These are phyloP conservation scores for Metschnikowia drakensbergensis DNA, from an alignment of 805 yeast genomes.

Conservation along the genomic window DNA sequence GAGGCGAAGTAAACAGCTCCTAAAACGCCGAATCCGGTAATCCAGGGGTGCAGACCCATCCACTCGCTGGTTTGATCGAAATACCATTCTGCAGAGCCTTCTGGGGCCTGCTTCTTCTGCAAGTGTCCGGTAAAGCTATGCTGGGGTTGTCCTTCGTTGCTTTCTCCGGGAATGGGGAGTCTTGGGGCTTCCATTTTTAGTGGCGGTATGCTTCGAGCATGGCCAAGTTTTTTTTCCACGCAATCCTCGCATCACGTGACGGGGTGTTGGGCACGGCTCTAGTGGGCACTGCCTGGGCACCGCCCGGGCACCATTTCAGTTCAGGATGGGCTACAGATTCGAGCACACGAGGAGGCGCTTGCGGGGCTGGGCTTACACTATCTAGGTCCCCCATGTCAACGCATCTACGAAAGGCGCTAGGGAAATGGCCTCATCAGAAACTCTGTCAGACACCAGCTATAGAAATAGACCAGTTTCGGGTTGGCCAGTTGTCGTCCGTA, in stretches of 20 bases:
- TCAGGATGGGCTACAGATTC: too few relatives aligned
- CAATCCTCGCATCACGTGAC: neutral
- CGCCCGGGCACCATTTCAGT: too few relatives aligned
- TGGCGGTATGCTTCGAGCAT: conserved; percentile 16
- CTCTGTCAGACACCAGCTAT: too few relatives aligned
- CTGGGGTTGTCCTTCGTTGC: conserved; percentile 21
- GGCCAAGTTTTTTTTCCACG: neutral
- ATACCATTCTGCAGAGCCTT: conserved; percentile 54
- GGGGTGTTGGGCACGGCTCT: neutral
- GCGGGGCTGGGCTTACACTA: too few relatives aligned
- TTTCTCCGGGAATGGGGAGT: conserved; percentile 55
- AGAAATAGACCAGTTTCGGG: too few relatives aligned
- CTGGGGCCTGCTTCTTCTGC: conserved; percentile 39
- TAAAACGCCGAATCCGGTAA: conserved; percentile 67
- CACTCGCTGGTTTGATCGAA: conserved; percentile 57
- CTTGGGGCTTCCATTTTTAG: conserved; percentile 50
- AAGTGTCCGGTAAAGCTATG: conserved; percentile 37
- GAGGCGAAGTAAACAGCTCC: conserved; percentile 61
- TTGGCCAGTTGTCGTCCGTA: too few relatives aligned
- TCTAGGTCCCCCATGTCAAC: too few relatives aligned
- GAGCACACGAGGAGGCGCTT: too few relatives aligned
- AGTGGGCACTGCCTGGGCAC: too few relatives aligned
- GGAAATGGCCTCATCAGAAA: too few relatives aligned
- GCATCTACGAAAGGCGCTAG: too few relatives aligned
- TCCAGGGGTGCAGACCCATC: conserved; percentile 72